A percentile compares a stretch with the other conserved stretches of the same genome.
phyloP scores from a whole-genome alignment of 306 rosid genomes.

The Biancaea sappan region DNA sequence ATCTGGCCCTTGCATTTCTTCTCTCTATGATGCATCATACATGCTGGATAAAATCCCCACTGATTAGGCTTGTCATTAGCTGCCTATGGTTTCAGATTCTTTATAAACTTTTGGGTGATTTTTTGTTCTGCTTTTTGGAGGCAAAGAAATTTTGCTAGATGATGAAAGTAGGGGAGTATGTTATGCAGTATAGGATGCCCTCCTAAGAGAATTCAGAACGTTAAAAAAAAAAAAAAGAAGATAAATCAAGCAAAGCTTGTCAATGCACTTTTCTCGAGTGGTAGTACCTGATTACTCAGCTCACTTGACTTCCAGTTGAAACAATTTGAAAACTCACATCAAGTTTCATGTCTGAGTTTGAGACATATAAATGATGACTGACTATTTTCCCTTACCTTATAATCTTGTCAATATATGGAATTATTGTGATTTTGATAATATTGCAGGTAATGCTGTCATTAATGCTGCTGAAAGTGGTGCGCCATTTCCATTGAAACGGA shows the following conservation, averaged over 20 bases:
- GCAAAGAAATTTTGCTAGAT: background rate
- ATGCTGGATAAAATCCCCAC: background rate
- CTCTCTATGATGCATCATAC: background rate
- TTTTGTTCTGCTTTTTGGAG: background rate
- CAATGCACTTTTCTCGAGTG: conserved; percentile 3
- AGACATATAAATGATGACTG: background rate
- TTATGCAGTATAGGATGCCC: background rate
- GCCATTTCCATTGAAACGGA: conserved; percentile 85
- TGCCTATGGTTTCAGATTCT: background rate
- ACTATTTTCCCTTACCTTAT: background rate
- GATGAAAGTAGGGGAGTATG: background rate
- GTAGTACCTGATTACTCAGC: conserved; percentile 5
- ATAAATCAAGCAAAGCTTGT: background rate
- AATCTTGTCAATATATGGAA: conserved; percentile 12
- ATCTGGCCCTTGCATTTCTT: background rate
- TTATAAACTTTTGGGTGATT: background rate
- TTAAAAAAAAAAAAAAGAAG: background rate
- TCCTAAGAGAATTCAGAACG: background rate
- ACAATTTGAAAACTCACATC: background rate
- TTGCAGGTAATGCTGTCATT: conserved; percentile 89
- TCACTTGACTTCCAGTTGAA: conserved; percentile 15
- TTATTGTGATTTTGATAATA: conserved; percentile 32
- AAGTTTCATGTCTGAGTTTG: background rate
- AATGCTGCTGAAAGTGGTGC: conserved; percentile 93
- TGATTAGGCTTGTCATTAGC: background rate